Evolutionary conservation across 2,329 filamentous ascomycete genomes (phyloP), one percentile per base, ranked within the genome.

Genomic region (Exserohilum rostratum): DNA sequence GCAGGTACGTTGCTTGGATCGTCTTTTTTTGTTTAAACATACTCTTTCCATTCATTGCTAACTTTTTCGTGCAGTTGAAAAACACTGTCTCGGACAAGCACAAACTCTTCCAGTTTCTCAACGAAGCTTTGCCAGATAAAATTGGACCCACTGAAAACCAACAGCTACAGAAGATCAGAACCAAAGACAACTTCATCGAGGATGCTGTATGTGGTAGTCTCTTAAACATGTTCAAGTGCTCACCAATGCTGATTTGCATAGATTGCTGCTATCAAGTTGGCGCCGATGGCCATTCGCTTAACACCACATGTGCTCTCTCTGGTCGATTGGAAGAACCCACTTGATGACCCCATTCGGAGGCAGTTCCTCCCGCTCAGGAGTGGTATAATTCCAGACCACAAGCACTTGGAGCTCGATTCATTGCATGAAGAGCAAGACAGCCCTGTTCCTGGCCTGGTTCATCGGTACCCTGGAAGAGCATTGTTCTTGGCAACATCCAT

Each of bases 391-490:
- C 73, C 78, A 0, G 83, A 88, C 57, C 85, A 87, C 61, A 80
- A 82, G 0, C 77, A 78, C 47, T 62, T 84, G n/a, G 74, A 73
- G 0, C 65, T 86, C 3, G 86, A 88, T 66, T 85, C 85, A 0
- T 72, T 88, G n/a, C 76, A 83, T 39, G 85, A 88, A 73, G 74
- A 76, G 25, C 72, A 74, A 3, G 84, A 87, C 60, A 83, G 80
- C 6, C 82, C 83, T 0, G 83, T 86, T 2, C 74, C 78, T 13
- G 84, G 83, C 0, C 69, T 88, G 2, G 83, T 88, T 2, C 85
- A 87, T 67, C 79, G 85, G n/a, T 88, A 89, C 66, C 81, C 81
- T 0, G 84, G 87, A 55, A 87, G 85, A 68, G 85, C 82, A 2
- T 70, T 88, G 5, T 86, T 88, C 50, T 73, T 88, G 51, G 85